These are phyloP conservation scores for Spathaspora boniae DNA, from an alignment of 805 yeast species.

Conservation along the genomic window DNA sequence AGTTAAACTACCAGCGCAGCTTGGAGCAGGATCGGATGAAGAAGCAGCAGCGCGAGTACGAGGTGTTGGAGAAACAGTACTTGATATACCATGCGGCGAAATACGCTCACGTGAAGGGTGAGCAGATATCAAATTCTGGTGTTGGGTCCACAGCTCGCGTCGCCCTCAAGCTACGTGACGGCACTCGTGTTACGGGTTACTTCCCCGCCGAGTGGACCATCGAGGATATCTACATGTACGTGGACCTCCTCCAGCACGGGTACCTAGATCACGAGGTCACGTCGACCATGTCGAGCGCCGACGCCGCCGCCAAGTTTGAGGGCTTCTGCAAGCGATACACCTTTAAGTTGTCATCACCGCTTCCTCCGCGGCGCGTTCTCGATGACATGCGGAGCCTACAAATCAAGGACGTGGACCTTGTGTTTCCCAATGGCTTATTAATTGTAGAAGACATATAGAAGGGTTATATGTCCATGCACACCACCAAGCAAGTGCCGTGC, in stretches of 20 bases:
- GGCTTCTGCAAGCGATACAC: slow-evolving; percentile 23
- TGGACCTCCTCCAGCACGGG: slow-evolving; percentile 36
- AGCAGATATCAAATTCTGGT: slow-evolving; percentile 10
- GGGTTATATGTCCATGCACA: slow-evolving; percentile 2
- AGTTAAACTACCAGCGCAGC: slow-evolving; percentile 69
- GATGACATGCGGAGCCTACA: slow-evolving; percentile 37
- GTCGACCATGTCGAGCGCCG: slow-evolving; percentile 18
- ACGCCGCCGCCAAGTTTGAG: slow-evolving; percentile 20
- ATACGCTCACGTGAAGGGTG: slow-evolving; percentile 13
- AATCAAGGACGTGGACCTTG: slow-evolving; percentile 58
- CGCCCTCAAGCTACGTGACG: slow-evolving; percentile 65
- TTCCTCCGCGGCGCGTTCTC: slow-evolving; percentile 35
- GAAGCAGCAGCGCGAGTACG: slow-evolving; percentile 24
- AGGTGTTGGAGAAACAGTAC: slow-evolving; percentile 36
- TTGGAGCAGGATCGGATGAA: slow-evolving; percentile 63
- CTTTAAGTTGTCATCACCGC: slow-evolving; percentile 32
- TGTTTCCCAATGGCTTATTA: slow-evolving; percentile 48
- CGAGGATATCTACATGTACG: slow-evolving; percentile 31
- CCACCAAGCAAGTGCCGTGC: too few relatives aligned
- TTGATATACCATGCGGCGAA: slow-evolving; percentile 24
- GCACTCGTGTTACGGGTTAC: slow-evolving; percentile 47
- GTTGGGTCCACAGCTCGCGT: slow-evolving; percentile 47
- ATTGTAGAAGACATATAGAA: slow-evolving; percentile 48
- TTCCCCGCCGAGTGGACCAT: slow-evolving; percentile 29
- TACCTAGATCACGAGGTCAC: slow-evolving; percentile 29